Conservation (phyloP, 805 yeast species). For the Pichia gijzeniarum region DNA sequence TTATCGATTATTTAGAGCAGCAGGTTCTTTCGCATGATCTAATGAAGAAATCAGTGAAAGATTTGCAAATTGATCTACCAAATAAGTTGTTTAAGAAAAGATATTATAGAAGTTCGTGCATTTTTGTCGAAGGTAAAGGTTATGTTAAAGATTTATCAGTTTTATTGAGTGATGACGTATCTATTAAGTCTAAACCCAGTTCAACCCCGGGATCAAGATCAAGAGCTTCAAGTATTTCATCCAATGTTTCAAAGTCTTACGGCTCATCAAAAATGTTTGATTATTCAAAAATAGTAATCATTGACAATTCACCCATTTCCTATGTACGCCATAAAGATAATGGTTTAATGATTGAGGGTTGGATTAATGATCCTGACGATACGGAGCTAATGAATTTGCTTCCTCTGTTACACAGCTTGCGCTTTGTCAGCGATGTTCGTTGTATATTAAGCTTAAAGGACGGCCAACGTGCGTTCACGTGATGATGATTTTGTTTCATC, state of each 20-base stretch:
- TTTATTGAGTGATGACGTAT: conserved; percentile 7
- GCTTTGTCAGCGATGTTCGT: conserved; percentile 81
- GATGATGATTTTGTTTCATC: background rate
- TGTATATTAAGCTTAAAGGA: conserved; percentile 64
- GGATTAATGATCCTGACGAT: conserved; percentile 96
- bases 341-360: conserved; percentile 91
- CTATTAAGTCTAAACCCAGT: conserved; percentile 1
- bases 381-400: conserved; percentile 71
- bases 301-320: conserved; percentile 92
- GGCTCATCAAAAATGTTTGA: conserved; percentile 32
- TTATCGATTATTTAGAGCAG: conserved; percentile 82
- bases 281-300: conserved; percentile 61
- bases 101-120: conserved; percentile 75
- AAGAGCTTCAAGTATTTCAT: conserved; percentile 11
- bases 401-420: conserved; percentile 71
- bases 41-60: conserved; percentile 13
- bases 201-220: conserved; percentile 12
- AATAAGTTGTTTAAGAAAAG: conserved; percentile 46
- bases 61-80: conserved; percentile 10
- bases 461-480: conserved; percentile 58
- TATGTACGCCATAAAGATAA: conserved; percentile 79
- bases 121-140: conserved; percentile 70
- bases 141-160: conserved; percentile 69
- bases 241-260: conserved; percentile 5
- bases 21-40: conserved; percentile 35